phyloP scores from a whole-genome alignment of 2,329 filamentous ascomycete species.

The Pseudonectria buxi region DNA sequence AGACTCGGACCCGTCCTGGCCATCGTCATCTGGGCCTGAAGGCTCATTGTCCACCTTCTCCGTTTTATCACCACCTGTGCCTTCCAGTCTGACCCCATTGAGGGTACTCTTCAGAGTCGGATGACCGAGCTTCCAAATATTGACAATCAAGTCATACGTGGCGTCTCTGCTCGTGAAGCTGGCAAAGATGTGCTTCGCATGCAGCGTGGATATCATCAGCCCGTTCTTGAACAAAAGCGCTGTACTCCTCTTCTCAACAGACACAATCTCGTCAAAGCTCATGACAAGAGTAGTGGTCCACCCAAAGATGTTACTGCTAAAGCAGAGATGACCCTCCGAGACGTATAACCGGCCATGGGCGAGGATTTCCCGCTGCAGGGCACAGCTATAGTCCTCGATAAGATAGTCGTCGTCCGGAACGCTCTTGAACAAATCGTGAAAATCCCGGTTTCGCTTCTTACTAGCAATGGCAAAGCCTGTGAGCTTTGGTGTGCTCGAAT shows the following conservation, averaged over 20 bases:
- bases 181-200: slow-evolving; percentile 92
- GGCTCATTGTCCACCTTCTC: slow-evolving; percentile 63
- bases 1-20: slow-evolving; percentile 48
- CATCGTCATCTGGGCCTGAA: slow-evolving; percentile 28
- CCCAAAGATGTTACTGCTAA: slow-evolving; percentile 96
- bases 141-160: slow-evolving; percentile 93
- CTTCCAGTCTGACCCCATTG: slow-evolving; percentile 78
- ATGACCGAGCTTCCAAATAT: slow-evolving; percentile 97
- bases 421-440: slow-evolving; percentile 88
- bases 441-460: slow-evolving; percentile 93
- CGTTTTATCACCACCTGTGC: slow-evolving; percentile 81
- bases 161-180: slow-evolving; percentile 92
- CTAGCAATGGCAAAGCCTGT: slow-evolving; percentile 95
- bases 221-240: slow-evolving; percentile 95
- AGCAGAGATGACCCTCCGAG: slow-evolving; percentile 94
- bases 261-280: slow-evolving; percentile 95
- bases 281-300: slow-evolving; percentile 98
- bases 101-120: slow-evolving; percentile 85
- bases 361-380: slow-evolving; percentile 89
- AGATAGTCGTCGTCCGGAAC: slow-evolving; percentile 97
- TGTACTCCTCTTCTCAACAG: slow-evolving; percentile 93
- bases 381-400: slow-evolving; percentile 97
- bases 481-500: slow-evolving; percentile 61
- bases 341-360: slow-evolving; percentile 91
- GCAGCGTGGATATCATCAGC: slow-evolving; percentile 90